Conservation (phyloP, 352 stramenopile species). For the Globisporangium spinosum region DNA sequence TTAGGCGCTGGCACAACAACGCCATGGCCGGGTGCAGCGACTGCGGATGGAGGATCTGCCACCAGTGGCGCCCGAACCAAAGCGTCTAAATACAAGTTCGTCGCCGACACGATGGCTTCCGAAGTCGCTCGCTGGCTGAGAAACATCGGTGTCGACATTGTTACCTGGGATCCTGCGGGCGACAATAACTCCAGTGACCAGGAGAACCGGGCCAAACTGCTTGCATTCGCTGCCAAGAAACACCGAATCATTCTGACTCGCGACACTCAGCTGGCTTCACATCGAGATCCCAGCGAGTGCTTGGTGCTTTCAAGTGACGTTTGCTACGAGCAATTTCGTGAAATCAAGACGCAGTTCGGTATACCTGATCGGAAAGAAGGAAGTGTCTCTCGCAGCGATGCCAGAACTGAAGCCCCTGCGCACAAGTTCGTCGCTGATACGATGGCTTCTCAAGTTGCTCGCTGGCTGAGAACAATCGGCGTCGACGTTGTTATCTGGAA, state of each 20-base stretch:
- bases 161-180: constrained; percentile 49
- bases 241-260: too few relatives aligned
- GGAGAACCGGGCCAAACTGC: too few relatives aligned
- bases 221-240: too few relatives aligned
- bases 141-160: constrained; percentile 68
- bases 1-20: background rate
- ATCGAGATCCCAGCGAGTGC: too few relatives aligned
- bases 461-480: constrained; percentile 73
- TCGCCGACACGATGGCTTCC: constrained; percentile 73
- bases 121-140: constrained; percentile 74
- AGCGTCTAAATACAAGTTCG: constrained; percentile 47
- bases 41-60: background rate
- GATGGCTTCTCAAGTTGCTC: constrained; percentile 69
- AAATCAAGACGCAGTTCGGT: too few relatives aligned
- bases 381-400: too few relatives aligned
- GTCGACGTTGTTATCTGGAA: constrained; percentile 76
- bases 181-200: constrained; percentile 19
- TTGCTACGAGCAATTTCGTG: too few relatives aligned
- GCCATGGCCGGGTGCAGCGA: background rate
- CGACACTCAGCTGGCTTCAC: too few relatives aligned
- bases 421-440: constrained; percentile 74
- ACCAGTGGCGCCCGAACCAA: background rate
- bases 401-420: constrained; percentile 14
- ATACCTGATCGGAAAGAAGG: too few relatives aligned
- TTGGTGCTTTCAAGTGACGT: too few relatives aligned